phyloP scores from a whole-genome alignment of 345 rosid species.

The Acer campestre region DNA sequence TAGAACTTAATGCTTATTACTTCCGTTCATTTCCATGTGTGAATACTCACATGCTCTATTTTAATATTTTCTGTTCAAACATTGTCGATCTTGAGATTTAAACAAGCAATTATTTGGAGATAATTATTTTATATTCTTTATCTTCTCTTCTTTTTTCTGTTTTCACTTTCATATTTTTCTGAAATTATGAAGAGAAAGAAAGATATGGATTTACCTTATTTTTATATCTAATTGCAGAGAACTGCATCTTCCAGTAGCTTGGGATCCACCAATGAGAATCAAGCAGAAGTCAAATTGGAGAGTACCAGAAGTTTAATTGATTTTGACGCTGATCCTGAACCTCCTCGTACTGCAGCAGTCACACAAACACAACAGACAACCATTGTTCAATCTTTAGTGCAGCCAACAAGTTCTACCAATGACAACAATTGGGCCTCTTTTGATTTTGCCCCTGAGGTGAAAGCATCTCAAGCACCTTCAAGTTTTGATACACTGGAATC shows the following conservation, averaged over 20 bases:
- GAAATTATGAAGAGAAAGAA: slow-evolving; percentile 7
- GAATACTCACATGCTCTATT: neutral
- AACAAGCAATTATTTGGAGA: neutral
- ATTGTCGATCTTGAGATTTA: slow-evolving; percentile 2
- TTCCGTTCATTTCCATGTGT: neutral
- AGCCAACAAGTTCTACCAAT: slow-evolving; percentile 40
- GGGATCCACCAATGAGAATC: slow-evolving; percentile 60
- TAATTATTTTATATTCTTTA: neutral
- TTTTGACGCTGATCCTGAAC: slow-evolving; percentile 84
- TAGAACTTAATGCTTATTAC: neutral
- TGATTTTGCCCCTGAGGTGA: slow-evolving; percentile 49
- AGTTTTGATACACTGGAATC: slow-evolving; percentile 67
- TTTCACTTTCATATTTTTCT: neutral
- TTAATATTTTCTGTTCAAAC: neutral
- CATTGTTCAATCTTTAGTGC: slow-evolving; percentile 41
- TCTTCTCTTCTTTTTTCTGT: neutral
- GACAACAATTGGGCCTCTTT: slow-evolving; percentile 82
- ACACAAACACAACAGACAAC: slow-evolving; percentile 46
- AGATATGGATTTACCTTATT: slow-evolving; percentile 18
- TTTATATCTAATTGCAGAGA: slow-evolving; percentile 54
- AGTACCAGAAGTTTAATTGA: slow-evolving; percentile 78
- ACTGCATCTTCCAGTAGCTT: slow-evolving; percentile 66
- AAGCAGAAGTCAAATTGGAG: slow-evolving; percentile 68
- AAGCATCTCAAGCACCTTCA: slow-evolving; percentile 56
- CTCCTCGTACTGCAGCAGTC: slow-evolving; percentile 44